Evolutionary conservation across 306 rosid genomes (phyloP).

Genomic region (Cicer arietinum): DNA sequence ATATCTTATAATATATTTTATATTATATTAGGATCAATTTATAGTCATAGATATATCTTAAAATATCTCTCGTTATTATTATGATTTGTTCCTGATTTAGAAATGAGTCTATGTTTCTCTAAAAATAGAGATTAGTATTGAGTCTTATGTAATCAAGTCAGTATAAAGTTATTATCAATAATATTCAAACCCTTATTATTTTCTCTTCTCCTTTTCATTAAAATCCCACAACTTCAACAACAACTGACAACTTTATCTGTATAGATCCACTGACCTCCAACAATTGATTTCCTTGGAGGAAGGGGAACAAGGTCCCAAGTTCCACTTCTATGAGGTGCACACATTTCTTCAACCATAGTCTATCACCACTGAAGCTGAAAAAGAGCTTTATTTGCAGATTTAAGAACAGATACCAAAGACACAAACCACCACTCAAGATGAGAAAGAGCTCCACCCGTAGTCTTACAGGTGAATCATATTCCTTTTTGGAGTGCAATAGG

Average conservation of each 20-base stretch:
- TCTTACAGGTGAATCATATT: neutral
- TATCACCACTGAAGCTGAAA: neutral
- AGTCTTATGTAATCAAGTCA: too few relatives aligned
- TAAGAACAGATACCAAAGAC: neutral
- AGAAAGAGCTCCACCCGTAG: neutral
- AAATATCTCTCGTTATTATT: too few relatives aligned
- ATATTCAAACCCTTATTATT: too few relatives aligned
- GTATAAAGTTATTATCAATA: too few relatives aligned
- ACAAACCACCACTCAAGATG: neutral
- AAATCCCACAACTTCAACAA: too few relatives aligned
- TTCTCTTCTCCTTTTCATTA: too few relatives aligned
- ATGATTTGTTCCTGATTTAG: too few relatives aligned
- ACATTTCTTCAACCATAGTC: neutral
- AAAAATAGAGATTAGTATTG: too few relatives aligned
- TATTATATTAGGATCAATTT: too few relatives aligned
- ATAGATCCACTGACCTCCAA: neutral
- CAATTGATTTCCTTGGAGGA: neutral
- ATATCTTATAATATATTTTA: too few relatives aligned
- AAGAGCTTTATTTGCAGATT: neutral
- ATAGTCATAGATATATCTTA: too few relatives aligned
- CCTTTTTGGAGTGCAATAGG: conserved; percentile 18
- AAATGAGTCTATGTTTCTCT: too few relatives aligned
- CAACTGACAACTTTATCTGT: neutral
- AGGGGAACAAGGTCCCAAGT: neutral
- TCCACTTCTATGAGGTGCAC: conserved; percentile 1